Evolutionary conservation across 306 rosid genomes (phyloP).

Genomic region (Myrica gale): DNA sequence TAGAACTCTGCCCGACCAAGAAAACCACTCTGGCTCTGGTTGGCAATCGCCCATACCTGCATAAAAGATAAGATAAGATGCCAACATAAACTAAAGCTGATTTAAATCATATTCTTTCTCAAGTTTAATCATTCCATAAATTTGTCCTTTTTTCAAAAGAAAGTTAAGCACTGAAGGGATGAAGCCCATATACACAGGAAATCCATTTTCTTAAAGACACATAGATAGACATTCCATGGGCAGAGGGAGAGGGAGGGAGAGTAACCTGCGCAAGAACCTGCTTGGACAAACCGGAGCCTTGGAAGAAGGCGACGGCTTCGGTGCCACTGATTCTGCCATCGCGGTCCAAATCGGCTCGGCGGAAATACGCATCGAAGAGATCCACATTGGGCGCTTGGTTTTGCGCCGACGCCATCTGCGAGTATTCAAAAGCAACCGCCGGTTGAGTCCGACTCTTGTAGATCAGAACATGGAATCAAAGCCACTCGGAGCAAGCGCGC

Average conservation of each 20-base stretch:
- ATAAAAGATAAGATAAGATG: conserved; percentile 24
- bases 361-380: conserved; percentile 95
- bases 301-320: conserved; percentile 94
- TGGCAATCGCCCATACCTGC: conserved; percentile 90
- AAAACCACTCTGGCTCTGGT: conserved; percentile 67
- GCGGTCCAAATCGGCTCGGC: conserved; percentile 93
- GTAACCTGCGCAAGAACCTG: conserved; percentile 88
- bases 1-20: conserved; percentile 89
- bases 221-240: not conserved
- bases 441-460: conserved; percentile 26
- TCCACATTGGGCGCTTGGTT: conserved; percentile 72
- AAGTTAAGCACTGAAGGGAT: not conserved
- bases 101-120: not conserved
- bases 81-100: conserved; percentile 12
- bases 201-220: too few species aligned
- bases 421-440: conserved; percentile 36
- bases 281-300: conserved; percentile 82
- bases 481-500: conserved; percentile 8
- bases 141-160: not conserved
- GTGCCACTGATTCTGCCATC: conserved; percentile 93
- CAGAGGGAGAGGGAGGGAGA: not conserved
- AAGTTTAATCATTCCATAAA: conserved; percentile 1
- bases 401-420: conserved; percentile 61
- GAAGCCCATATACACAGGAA: not conserved
- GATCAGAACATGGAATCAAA: conserved; percentile 50